Conservation (phyloP, 2,329 filamentous ascomycete genomes). For the Aspergillus alliaceus region DNA sequence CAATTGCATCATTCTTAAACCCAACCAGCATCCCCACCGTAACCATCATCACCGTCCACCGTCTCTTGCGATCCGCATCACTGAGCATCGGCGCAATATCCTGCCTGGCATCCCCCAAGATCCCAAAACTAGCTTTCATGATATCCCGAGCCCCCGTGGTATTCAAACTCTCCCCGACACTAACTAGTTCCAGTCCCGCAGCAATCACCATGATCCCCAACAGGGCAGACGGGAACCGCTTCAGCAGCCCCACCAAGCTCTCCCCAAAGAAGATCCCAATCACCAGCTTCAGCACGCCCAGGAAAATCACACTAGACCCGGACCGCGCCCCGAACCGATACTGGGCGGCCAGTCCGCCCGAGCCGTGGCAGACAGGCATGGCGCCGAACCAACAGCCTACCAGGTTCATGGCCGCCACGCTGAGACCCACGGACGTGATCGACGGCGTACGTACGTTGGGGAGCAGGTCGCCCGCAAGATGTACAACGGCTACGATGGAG, state of each 20-base stretch:
- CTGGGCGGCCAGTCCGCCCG: conserved; percentile 86
- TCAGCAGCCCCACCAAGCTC: conserved; percentile 69
- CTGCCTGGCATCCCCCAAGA: conserved; percentile 24
- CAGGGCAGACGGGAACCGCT: conserved; percentile 71
- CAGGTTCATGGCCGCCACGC: conserved; percentile 81
- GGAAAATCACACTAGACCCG: conserved; percentile 76
- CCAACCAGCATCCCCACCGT: conserved; percentile 80
- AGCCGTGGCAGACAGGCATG: conserved; percentile 94
- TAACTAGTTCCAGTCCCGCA: conserved; percentile 81
- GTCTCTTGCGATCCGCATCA: conserved; percentile 68
- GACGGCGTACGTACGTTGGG: conserved; percentile 67
- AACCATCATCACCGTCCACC: conserved; percentile 88
- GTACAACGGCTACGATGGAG: conserved; percentile 83
- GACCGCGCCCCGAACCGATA: conserved; percentile 89
- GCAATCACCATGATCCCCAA: conserved; percentile 88
- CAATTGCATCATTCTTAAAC: conserved; percentile 86
- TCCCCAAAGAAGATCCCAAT: conserved; percentile 75
- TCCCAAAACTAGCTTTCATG: conserved; percentile 34
- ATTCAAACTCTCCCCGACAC: conserved; percentile 81
- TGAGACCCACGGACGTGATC: conserved; percentile 75
- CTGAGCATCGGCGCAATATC: conserved; percentile 45
- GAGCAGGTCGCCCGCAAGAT: conserved; percentile 74
- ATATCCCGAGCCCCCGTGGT: conserved; percentile 66
- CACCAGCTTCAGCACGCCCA: conserved; percentile 73
- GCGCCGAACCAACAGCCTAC: conserved; percentile 86